Base-by-base conservation (phyloP, 495 filamentous ascomycete species). In the Neurospora sp. region DNA sequence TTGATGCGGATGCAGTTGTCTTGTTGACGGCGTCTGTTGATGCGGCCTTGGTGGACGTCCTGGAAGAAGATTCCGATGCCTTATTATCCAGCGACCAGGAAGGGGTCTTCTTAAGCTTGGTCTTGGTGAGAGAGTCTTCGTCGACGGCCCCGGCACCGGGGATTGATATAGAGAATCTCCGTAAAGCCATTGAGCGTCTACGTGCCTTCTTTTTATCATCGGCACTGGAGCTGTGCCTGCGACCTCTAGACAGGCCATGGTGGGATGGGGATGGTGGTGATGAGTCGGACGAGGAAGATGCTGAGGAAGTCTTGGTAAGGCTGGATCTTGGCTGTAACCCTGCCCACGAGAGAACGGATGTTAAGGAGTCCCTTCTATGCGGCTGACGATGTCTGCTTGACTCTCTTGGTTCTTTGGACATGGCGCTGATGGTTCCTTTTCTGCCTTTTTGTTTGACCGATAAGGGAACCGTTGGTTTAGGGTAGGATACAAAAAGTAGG, bases 201-300 rank as follows among this genome's bases (percentile, higher is more conserved):
- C 78, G 79, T 79, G 78, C 77, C 79, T 79, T 81, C 75, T 77
- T 77, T 72, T 81, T 79, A 70, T 31, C 44, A 54, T 74, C 75
- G 72, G 70, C n/a, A 70, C 77, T 75, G 37, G 79, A 75, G 75
- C 79, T 81, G 77, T 80, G 76, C 66, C 79, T 77, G 16, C 79
- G 79, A 7, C 74, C 76, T 40, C 77, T 81, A 23, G 77, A 72
- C 12, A 39, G 44, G 38, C 62, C 72, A 69, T 72, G 73, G 35
- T 42, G 72, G 62, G 44, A 44, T 14, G 75, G 71, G 5, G 70
- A 40, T 0, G 71, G 27, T 39, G 75, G 72, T 9, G 75, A 39
- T 8, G 76, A 27, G 16, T 74, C 62, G 4, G 35, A 35, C 35
- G 76, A 39, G 9, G 76, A 62, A 12, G 78, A 72, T 70, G 74